Evolutionary conservation across 2,329 filamentous ascomycete species (phyloP), one percentile per base, ranked within the genome.

Genomic region (Nemania sp.): DNA sequence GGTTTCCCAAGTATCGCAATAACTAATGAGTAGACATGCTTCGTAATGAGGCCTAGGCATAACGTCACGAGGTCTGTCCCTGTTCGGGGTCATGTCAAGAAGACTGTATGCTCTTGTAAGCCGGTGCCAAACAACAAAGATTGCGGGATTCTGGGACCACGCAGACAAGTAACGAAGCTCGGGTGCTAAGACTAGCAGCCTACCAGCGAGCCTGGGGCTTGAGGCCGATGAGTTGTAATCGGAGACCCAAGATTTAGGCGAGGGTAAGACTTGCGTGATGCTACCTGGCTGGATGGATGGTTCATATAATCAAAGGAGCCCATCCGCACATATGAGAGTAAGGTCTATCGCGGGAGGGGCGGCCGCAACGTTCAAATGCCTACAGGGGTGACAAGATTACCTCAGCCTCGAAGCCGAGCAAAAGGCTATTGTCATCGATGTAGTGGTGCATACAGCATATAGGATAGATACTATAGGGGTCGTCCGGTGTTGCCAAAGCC

Each of bases 321-420:
- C 22, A 24, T 11, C 10, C 11, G 11, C 10, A 49, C 26, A 24
- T 22, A 24, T 49, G 10, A 49, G 20, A 49, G 47, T 41, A 15
- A 27, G 18, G 24, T 35, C 29, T 5, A 22, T 32, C 20, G 8
- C 43, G 43, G 43, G 24, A 26, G 35, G 32, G 41, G 43, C 26
- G 38, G 49, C 58, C 54, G 63, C 49, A 58, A 63, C 66, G 57
- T 24, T 22, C n/a, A 49, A 58, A 2, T 47, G n/a, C n/a, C 47
- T 41, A 53, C 38, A 41, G 24, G n/a, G 20, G 49, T 15, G 24
- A 22, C 11, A 49, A 13, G n/a, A 47, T 45, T 45, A 57, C 35
- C 35, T 51, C 41, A 57, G 53, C 64, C 59, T 52, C 41, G 24
- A 20, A 32, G 5, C 35, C 15, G 26, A 58, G 47, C 11, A 11